A percentile compares a stretch with the other conserved stretches of the same genome.
Evolutionary conservation across 2,329 filamentous ascomycete genomes (phyloP).

Genomic region (Botrytis byssoidea): DNA sequence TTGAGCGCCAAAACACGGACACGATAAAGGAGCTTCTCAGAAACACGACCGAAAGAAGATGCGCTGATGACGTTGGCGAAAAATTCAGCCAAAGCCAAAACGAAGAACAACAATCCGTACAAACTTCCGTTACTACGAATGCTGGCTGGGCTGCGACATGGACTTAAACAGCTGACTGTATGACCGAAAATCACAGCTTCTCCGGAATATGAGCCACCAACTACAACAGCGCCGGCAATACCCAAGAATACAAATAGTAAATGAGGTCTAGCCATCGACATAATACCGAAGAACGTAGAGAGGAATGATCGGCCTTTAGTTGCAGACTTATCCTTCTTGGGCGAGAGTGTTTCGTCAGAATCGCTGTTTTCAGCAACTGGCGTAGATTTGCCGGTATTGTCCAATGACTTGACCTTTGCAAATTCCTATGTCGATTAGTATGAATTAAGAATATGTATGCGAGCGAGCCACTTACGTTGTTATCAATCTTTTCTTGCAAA

Average conservation of each 20-base stretch:
- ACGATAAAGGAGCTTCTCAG: constrained; percentile 64
- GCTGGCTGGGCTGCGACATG: constrained; percentile 40
- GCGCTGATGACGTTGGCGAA: constrained; percentile 60
- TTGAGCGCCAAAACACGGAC: constrained; percentile 54
- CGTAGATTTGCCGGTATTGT: background rate
- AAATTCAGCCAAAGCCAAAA: constrained; percentile 56
- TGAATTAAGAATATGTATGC: background rate
- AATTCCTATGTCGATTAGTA: constrained; percentile 1
- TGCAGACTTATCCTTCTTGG: background rate
- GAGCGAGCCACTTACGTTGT: background rate
- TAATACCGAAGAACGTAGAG: constrained; percentile 13
- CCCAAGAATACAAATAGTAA: constrained; percentile 4
- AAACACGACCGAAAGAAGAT: constrained; percentile 52
- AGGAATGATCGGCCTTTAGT: background rate
- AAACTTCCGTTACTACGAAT: constrained; percentile 38
- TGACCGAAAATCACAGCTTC: constrained; percentile 58
- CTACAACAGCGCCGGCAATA: constrained; percentile 43
- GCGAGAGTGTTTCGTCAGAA: background rate
- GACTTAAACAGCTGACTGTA: constrained; percentile 51
- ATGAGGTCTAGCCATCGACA: constrained; percentile 16
- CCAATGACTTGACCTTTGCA: constrained; percentile 2
- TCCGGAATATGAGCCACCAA: constrained; percentile 53
- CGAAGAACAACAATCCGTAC: constrained; percentile 47
- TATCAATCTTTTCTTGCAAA: constrained; percentile 2
- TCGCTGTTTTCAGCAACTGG: background rate